A percentile compares a stretch with the other conserved stretches of the same genome.
phyloP scores from a whole-genome alignment of 2,329 filamentous ascomycete species.

The Ceratocystis cacaofunesta region DNA sequence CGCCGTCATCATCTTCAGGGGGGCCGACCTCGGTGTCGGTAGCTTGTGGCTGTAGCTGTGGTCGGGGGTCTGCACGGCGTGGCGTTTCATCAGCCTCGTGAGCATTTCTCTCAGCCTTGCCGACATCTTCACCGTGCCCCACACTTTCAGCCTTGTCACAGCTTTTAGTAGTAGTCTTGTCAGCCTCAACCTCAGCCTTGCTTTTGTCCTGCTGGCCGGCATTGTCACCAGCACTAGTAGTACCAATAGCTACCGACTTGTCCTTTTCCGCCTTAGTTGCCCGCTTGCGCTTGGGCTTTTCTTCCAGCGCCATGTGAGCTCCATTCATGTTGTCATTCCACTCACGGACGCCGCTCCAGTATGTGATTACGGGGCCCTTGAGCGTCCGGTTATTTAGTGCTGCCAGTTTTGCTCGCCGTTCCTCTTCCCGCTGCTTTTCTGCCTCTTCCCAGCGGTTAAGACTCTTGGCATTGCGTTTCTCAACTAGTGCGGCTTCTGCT shows the following conservation, averaged over 20 bases:
- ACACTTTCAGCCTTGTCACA: neutral
- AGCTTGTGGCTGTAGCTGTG: neutral
- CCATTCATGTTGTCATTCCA: constrained; percentile 64
- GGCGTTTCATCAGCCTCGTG: neutral
- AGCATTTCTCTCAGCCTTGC: neutral
- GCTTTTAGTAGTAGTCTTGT: neutral
- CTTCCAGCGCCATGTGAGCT: constrained; percentile 46
- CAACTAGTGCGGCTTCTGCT: constrained; percentile 65
- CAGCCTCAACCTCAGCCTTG: neutral
- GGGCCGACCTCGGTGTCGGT: neutral
- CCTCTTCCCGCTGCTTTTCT: constrained; percentile 75
- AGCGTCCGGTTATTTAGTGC: constrained; percentile 77
- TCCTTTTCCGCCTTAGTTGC: constrained; percentile 26
- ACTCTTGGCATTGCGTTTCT: constrained; percentile 77
- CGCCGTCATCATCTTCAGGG: constrained; percentile 8
- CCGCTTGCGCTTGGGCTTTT: constrained; percentile 42
- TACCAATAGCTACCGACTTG: constrained; percentile 18
- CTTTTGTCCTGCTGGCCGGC: neutral
- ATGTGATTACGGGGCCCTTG: constrained; percentile 76
- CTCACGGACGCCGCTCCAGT: constrained; percentile 82
- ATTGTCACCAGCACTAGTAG: neutral
- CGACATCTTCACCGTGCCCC: neutral
- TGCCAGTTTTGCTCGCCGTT: constrained; percentile 67
- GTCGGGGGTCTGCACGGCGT: neutral
- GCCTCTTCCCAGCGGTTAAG: constrained; percentile 88